Evolutionary conservation across 306 rosid species (phyloP), one percentile per base, ranked within the genome.

Genomic region (Trifolium pratense): DNA sequence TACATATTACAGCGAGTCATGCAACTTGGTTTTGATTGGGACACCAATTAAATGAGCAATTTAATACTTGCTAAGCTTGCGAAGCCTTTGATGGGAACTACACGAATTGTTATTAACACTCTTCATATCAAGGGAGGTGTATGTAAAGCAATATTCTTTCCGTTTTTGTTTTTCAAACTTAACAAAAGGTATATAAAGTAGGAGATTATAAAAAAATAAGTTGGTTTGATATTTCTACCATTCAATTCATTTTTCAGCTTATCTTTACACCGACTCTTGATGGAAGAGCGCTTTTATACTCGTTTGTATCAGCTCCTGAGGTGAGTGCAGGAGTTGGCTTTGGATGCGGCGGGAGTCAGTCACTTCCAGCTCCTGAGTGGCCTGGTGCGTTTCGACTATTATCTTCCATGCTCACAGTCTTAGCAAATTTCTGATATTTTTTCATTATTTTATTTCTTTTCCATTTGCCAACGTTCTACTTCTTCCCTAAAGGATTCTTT

Each of bases 71-170:
- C 97, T 7, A 95, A 91, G 86, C 91, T 95, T 77, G 92, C 89
- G 26, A 91, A 79, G 81, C 98, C 98, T 46, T 83, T 94, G 25
- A 75, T 80, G 29, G 97, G 99, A 81, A 91, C 99, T 56, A 97
- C 97, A 45, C 88, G 99, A 82, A 90, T 95, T 72, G 96, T 90
- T 65, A 89, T 95, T 63, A 95, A 95, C 77, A 91, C 89, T 81
- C 91, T 95, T 74, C 99, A 95, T 82, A 85, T 95, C 53, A 95
- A 86, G 87, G 99, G 99, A 62, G 97, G 91, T 79, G 99, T 94
- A 89, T 58, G 97, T 89, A 67, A 59, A 79, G 66, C 71, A 17
- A 67, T 26, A 48, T 45, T 77, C 78, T 46, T 68, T 58, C n/a
- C 74, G 21, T 26, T 74, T 67, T 79, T 45, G 36, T 32, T 71